Conservation (phyloP, 108 stramenopile genomes). For the Nitzschia putrida region DNA sequence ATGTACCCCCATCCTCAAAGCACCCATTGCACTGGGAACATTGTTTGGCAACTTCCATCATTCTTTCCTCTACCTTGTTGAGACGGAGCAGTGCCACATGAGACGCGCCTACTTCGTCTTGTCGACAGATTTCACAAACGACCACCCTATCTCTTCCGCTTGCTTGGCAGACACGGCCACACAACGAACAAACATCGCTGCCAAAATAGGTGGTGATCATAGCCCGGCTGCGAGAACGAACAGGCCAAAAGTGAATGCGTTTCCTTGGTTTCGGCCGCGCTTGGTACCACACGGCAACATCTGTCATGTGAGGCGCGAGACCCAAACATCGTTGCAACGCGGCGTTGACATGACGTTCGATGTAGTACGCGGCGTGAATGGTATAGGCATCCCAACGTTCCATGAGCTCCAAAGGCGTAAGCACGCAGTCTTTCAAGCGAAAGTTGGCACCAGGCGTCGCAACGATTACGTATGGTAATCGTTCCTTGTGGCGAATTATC, state of each 20-base stretch:
- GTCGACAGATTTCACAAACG: constrained; percentile 63
- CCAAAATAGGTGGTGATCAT: constrained; percentile 87
- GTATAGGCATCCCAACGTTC: constrained; percentile 87
- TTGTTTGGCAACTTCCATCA: constrained; percentile 52
- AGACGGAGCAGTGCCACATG: constrained; percentile 53
- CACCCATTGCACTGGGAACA: constrained; percentile 76
- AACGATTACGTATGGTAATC: constrained; percentile 85
- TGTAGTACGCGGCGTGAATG: constrained; percentile 80
- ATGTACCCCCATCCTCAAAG: constrained; percentile 66
- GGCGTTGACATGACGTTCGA: constrained; percentile 84
- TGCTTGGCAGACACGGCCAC: constrained; percentile 68
- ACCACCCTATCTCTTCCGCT: constrained; percentile 65
- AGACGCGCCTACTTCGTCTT: constrained; percentile 42
- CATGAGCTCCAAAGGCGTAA: constrained; percentile 85
- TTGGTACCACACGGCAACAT: constrained; percentile 77
- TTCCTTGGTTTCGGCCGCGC: constrained; percentile 75
- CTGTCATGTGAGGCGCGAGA: constrained; percentile 63
- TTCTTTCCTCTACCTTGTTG: constrained; percentile 52
- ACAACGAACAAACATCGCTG: constrained; percentile 73
- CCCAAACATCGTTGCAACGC: constrained; percentile 82
- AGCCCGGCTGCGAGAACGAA: constrained; percentile 52
- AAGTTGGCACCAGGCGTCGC: constrained; percentile 75
- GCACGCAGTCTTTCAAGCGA: constrained; percentile 76
- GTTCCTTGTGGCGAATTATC: constrained; percentile 75
- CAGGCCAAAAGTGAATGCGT: constrained; percentile 83